Base-by-base conservation (phyloP, 192 early-diverging fungal genomes). In the Coemansia brasiliensis region DNA sequence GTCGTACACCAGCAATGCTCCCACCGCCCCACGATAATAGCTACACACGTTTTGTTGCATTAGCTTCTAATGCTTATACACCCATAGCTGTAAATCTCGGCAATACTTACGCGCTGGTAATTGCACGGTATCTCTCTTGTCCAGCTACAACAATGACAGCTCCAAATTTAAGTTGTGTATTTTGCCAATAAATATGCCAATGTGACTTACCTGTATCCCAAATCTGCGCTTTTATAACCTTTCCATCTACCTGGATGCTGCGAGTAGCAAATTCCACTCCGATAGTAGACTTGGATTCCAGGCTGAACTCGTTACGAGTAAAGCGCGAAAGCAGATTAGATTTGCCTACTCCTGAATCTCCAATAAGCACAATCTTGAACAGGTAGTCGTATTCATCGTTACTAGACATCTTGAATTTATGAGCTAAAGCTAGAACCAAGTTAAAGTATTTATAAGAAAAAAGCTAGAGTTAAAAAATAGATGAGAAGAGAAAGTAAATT, bases 221-320 rank as follows among this genome's bases (percentile, higher is more conserved):
- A 78, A 99, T 97, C 76, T 99, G 95, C 42, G 94, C 94, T 81
- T 98, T 99, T 78, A 99, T 94, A 12, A 91, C 94, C 83, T 99
- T 99, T 59, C 85, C 82, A 57, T 99, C 94, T 37, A 99, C 94
- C 69, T 96, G 90, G 62, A 99, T 95, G 80, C 85, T 90, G 60
- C 94, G 83, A 26, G 94, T 98, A 38, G 93, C 94, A 79, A 98
- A 99, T 70, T 99, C 96, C 50, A 99, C 94, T 65, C 96, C 96
- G 78, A 99, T 99, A 51, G 96, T 99, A 27, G 94, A 94, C 81
- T 96, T 98, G 57, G 94, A 97, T 72, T 96, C 94, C 58, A 95
- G 83, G 80, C 94, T 95, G 80, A 99, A 99, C 79, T 96, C 94
- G 82, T 98, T 94, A 61, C 94, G 90, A 32, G 94, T 95, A 80